Evolutionary conservation across 176 grass and related monocot genomes (phyloP).

Genomic region (Themeda triandra): DNA sequence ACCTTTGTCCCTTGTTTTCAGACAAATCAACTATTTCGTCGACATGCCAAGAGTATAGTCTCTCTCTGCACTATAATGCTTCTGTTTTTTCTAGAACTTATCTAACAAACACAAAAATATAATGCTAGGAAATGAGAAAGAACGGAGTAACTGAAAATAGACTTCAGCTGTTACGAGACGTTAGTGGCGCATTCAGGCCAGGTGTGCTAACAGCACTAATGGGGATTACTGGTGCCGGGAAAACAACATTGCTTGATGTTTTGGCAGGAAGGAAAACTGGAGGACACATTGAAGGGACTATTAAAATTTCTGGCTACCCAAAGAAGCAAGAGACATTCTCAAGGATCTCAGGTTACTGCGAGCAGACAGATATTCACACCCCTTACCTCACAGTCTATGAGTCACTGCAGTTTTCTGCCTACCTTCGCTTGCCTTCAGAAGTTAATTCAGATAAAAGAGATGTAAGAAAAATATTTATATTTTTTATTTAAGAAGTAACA

Average conservation of each 20-base stretch:
- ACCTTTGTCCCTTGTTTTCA: too few relatives aligned
- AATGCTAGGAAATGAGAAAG: conserved; percentile 59
- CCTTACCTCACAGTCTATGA: conserved; percentile 75
- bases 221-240: conserved; percentile 90
- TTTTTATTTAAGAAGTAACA: too few relatives aligned
- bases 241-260: conserved; percentile 85
- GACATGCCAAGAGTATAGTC: too few relatives aligned
- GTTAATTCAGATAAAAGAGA: conserved; percentile 58
- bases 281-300: conserved; percentile 63
- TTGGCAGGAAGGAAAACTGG: conserved; percentile 88
- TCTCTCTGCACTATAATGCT: too few relatives aligned
- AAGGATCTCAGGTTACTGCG: conserved; percentile 86
- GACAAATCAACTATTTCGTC: too few relatives aligned
- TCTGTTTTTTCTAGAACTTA: too few relatives aligned
- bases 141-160: conserved; percentile 61
- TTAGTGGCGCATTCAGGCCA: conserved; percentile 72
- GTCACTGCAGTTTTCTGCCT: conserved; percentile 72
- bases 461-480: conserved; percentile 18
- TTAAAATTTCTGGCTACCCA: conserved; percentile 67
- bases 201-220: conserved; percentile 87
- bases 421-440: conserved; percentile 80
- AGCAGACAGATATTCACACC: conserved; percentile 79
- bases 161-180: conserved; percentile 73
- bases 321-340: conserved; percentile 86
- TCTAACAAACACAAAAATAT: too few relatives aligned